These are phyloP conservation scores for Vaccinium corymbosum DNA, from an alignment of 148 eudicot species.

Conservation along the genomic window DNA sequence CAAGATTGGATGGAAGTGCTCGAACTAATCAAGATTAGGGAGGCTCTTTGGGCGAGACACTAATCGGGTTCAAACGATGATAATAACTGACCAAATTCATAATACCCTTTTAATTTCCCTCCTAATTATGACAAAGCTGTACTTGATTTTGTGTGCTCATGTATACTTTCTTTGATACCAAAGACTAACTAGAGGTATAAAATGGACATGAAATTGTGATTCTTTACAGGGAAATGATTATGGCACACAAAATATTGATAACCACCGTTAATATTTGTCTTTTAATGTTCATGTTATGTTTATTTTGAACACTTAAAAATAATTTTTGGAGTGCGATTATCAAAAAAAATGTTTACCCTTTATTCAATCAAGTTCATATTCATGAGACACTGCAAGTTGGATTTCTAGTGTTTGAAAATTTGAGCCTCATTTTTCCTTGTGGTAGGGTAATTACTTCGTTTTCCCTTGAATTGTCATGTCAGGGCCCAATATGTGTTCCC, in stretches of 20 bases:
- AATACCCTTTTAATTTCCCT: neutral
- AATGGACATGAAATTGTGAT: no score
- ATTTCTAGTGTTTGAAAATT: neutral
- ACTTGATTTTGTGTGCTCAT: neutral
- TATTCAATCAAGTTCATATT: no score
- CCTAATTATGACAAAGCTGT: neutral
- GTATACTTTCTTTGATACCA: neutral
- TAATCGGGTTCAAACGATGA: neutral
- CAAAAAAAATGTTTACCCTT: no score
- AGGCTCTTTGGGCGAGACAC: neutral
- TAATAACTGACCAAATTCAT: neutral
- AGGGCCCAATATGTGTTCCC: neutral
- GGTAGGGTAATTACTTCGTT: neutral
- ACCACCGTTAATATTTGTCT: no score
- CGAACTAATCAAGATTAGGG: neutral
- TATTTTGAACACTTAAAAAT: no score
- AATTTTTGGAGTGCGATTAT: no score
- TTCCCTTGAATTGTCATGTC: slow-evolving; percentile 9
- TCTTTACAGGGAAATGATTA: no score
- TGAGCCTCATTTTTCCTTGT: neutral
- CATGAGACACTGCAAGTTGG: neutral
- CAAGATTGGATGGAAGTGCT: neutral
- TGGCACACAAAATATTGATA: no score
- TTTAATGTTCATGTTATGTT: no score
- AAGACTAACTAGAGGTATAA: neutral